Conservation (phyloP, 2,329 filamentous ascomycete genomes). For the Dichotomopilus funicola region DNA sequence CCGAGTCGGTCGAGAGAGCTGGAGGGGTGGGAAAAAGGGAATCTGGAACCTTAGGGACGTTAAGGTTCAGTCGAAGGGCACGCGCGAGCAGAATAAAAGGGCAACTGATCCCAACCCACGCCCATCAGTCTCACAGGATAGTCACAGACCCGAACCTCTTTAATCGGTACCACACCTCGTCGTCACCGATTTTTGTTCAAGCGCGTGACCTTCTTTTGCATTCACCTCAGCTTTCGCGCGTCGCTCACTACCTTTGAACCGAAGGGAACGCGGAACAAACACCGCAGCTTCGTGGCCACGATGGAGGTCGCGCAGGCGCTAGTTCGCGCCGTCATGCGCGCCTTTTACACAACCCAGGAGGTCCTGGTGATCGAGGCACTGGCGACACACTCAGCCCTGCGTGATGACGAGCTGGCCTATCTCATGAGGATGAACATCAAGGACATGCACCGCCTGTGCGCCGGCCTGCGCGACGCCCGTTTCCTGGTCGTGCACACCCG, state of each 20-base stretch:
- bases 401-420: constrained; percentile 81
- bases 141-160: too few species aligned
- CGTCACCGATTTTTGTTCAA: too few species aligned
- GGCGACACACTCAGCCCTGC: constrained; percentile 67
- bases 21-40: too few species aligned
- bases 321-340: constrained; percentile 60
- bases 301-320: constrained; percentile 24
- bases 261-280: constrained; percentile 38
- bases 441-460: constrained; percentile 83
- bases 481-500: constrained; percentile 74
- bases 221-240: background rate
- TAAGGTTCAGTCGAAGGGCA: too few species aligned
- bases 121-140: too few species aligned
- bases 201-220: too few species aligned
- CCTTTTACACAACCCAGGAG: constrained; percentile 68
- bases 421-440: constrained; percentile 87
- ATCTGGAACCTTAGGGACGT: too few species aligned
- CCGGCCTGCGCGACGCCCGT: constrained; percentile 76
- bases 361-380: constrained; percentile 73
- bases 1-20: too few species aligned
- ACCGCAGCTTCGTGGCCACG: background rate
- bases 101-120: too few species aligned
- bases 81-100: too few species aligned
- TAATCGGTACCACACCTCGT: too few species aligned
- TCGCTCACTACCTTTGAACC: background rate